A percentile compares a stretch with the other conserved stretches of the same genome.
Conservation (phyloP, 345 rosid species). For the Luvunga scandens region DNA sequence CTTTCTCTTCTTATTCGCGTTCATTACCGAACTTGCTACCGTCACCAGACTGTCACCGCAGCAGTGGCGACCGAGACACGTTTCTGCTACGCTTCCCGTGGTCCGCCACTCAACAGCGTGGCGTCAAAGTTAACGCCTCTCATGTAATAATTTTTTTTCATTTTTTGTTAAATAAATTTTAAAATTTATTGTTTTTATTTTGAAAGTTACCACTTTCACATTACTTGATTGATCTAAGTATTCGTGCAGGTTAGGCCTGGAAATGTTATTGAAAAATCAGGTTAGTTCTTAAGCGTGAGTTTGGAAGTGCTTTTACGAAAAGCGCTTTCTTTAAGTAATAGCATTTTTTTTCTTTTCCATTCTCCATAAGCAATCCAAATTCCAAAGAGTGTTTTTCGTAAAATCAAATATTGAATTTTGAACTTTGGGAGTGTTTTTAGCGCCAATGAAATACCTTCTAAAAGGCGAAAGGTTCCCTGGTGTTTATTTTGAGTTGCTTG, state of each 20-base stretch:
- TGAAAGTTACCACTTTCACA: neutral
- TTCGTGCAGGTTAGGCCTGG: slow-evolving; percentile 69
- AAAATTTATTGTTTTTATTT: neutral
- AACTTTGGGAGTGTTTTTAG: neutral
- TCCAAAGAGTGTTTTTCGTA: neutral
- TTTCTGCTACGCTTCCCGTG: slow-evolving; percentile 42
- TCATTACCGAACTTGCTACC: slow-evolving; percentile 8
- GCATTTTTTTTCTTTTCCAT: neutral
- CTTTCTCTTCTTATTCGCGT: slow-evolving; percentile 23
- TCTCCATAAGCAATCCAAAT: neutral
- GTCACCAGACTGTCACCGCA: slow-evolving; percentile 13
- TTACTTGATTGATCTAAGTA: neutral
- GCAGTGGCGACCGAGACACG: slow-evolving; percentile 8
- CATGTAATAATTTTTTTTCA: slow-evolving; percentile 32
- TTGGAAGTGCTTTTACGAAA: neutral
- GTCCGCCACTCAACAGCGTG: slow-evolving; percentile 61
- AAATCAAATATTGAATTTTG: neutral
- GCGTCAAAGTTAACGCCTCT: slow-evolving; percentile 74
- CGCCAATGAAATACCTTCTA: neutral
- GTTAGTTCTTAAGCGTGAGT: slow-evolving; percentile 27
- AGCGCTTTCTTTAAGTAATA: neutral
- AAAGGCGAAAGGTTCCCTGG: neutral
- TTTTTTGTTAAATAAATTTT: neutral
- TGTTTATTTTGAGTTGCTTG: neutral
- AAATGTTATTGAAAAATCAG: slow-evolving; percentile 84